Evolutionary conservation across 2,329 filamentous ascomycete species (phyloP), one percentile per base, ranked within the genome.

Genomic region (Stagonosporopsis chrysanthemi): DNA sequence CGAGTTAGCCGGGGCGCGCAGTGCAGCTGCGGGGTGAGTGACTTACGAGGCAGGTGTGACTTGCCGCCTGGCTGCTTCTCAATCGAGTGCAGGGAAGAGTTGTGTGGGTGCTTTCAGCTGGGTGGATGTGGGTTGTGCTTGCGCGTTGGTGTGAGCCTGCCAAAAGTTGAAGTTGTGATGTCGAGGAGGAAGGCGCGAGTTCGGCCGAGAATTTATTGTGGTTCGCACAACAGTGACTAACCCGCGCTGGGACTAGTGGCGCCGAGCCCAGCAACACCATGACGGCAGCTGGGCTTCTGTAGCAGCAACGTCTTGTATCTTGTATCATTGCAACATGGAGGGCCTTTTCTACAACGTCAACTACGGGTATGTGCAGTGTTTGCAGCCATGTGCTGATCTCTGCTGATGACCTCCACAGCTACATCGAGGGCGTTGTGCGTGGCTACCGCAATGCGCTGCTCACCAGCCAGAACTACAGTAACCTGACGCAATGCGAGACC

Each of bases 401-500:
- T 36, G 22, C 68, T 71, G 64, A 73, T 67, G 41, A 8, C 15
- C 14, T 35, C 22, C 7, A 60, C 72, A 96, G 93, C 80, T 98
- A 96, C 80, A 88, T 98, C 76, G 95, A 99, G 81, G 95, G 95
- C 77, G 93, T 99, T 77, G 92, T 98, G 72, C 91, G 95, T 72
- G 95, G 95, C 64, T 99, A 98, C 81, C 90, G 94, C 75, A 99
- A 98, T 80, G 86, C 89, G 73, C 89, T 99, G 63, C 86, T 99
- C 75, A 98, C 90, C 53, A 82, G 89, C 78, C 84, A 91, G 76
- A 96, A 94, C 82, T 99, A 99, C 82, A 88, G 85, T 81, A 99
- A 98, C 82, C 81, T 98, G 80, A 96, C 90, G 62, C 94, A 98
- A 85, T 98, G 94, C 86, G 94, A 98, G 81, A 97, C 88, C 46